phyloP scores from a whole-genome alignment of 768 basidiomycete species.

The Boletus vinaceobasis region DNA sequence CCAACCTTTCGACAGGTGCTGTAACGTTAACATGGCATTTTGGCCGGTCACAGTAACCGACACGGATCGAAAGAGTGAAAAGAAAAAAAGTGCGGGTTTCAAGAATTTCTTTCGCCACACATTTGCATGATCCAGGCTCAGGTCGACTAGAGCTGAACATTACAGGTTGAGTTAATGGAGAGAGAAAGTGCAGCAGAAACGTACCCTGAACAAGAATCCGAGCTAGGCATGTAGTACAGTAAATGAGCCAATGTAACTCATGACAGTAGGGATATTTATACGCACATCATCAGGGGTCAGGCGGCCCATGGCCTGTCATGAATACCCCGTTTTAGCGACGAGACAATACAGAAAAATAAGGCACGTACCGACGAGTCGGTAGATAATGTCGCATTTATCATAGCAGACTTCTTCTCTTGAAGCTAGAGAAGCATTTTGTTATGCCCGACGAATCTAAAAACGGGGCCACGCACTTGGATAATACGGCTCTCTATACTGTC shows the following conservation, averaged over 20 bases:
- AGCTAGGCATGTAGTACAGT: slow-evolving; percentile 28
- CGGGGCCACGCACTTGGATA: slow-evolving; percentile 56
- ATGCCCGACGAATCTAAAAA: neutral
- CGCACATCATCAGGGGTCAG: slow-evolving; percentile 81
- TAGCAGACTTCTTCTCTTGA: slow-evolving; percentile 97
- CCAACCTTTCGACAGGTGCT: no score
- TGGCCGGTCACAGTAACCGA: no score
- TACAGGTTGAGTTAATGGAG: neutral
- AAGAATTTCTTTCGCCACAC: neutral
- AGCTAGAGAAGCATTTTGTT: slow-evolving; percentile 41
- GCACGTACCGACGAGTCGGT: slow-evolving; percentile 69
- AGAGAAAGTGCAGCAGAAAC: slow-evolving; percentile 11
- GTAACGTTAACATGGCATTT: no score
- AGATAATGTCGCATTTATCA: slow-evolving; percentile 87
- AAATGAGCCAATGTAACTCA: slow-evolving; percentile 3
- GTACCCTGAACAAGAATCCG: slow-evolving; percentile 45
- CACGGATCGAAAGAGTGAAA: no score
- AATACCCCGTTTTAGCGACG: slow-evolving; percentile 9
- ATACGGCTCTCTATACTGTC: slow-evolving; percentile 97
- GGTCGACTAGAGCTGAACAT: slow-evolving; percentile 18
- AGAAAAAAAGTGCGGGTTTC: no score
- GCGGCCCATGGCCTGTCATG: slow-evolving; percentile 79
- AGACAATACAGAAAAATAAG: neutral
- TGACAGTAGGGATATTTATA: neutral
- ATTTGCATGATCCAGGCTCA: neutral